These are phyloP conservation scores for Cicer yamashitae DNA, from an alignment of 306 rosid species.

Conservation along the genomic window DNA sequence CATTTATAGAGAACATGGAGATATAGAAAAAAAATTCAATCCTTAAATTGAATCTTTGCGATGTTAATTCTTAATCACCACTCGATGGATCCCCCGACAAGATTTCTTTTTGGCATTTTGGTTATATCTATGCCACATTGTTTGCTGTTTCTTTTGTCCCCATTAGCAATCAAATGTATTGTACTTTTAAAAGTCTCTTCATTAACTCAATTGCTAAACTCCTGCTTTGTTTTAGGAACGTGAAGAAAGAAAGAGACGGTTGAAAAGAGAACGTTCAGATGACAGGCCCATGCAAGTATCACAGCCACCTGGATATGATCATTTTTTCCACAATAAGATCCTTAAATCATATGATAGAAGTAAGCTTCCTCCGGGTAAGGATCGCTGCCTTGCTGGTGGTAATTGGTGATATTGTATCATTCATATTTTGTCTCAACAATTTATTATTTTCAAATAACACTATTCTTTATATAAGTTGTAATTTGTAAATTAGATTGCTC, in stretches of 20 bases:
- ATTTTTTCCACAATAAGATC: constrained; percentile 57
- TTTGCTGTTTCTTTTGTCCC: not conserved
- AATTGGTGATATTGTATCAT: constrained; percentile 28
- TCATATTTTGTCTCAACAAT: constrained; percentile 1
- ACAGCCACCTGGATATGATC: constrained; percentile 68
- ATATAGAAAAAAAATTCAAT: not conserved
- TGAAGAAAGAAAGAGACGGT: constrained; percentile 80
- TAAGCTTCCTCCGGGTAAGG: constrained; percentile 93
- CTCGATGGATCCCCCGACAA: not conserved
- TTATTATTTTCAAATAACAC: constrained; percentile 34
- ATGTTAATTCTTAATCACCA: constrained; percentile 14
- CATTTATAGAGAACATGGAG: constrained; percentile 11
- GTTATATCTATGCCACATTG: constrained; percentile 20
- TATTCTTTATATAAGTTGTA: constrained; percentile 18
- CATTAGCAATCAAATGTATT: constrained; percentile 24
- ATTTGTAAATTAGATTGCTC: constrained; percentile 26
- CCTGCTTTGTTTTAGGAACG: constrained; percentile 69
- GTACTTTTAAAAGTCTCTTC: constrained; percentile 13
- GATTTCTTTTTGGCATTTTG: constrained; percentile 4
- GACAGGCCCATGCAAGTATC: constrained; percentile 69
- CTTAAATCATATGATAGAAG: constrained; percentile 68
- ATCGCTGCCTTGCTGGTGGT: constrained; percentile 15
- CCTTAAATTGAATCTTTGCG: constrained; percentile 16
- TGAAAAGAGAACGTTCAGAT: constrained; percentile 82
- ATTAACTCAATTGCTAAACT: constrained; percentile 40